Conservation (phyloP, 2,329 filamentous ascomycete species). For the Monosporascus sp. region DNA sequence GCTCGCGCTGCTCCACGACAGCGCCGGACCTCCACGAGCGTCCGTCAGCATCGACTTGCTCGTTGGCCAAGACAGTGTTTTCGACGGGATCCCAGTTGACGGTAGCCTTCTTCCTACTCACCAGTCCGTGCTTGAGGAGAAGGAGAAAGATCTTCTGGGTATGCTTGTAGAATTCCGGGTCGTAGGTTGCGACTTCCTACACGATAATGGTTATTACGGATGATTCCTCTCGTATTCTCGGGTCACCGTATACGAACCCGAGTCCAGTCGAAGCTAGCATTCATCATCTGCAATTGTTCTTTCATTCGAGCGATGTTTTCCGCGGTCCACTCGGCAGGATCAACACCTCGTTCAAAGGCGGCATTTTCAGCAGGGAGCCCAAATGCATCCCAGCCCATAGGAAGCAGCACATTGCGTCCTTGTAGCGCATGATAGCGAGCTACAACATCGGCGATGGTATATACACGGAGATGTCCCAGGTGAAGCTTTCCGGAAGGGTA, state of each 20-base stretch:
- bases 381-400: constrained; percentile 96
- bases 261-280: constrained; percentile 78
- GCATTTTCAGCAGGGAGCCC: constrained; percentile 89
- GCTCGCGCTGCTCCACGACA: constrained; percentile 69
- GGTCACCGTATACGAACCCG: constrained; percentile 49
- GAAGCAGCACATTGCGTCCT: constrained; percentile 70
- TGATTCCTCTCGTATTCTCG: constrained; percentile 2
- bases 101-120: constrained; percentile 75
- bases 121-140: constrained; percentile 67
- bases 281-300: constrained; percentile 71
- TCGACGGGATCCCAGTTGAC: constrained; percentile 92
- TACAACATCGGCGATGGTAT: constrained; percentile 84
- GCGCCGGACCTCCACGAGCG: constrained; percentile 84
- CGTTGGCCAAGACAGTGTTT: constrained; percentile 84
- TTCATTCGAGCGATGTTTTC: constrained; percentile 83
- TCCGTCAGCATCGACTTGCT: constrained; percentile 85
- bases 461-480: constrained; percentile 81
- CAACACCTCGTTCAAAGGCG: constrained; percentile 74
- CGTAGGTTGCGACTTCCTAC: constrained; percentile 79
- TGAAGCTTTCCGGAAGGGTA: constrained; percentile 86
- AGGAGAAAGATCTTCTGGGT: constrained; percentile 81
- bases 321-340: constrained; percentile 73
- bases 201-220: constrained; percentile 6
- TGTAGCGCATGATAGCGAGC: constrained; percentile 71
- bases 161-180: constrained; percentile 82